Percentiles rank a stretch among this genome's conserved stretches.
These are phyloP conservation scores for Leishmania amazonensis DNA, from an alignment of 208 protist genomes.

Conservation along the genomic window DNA sequence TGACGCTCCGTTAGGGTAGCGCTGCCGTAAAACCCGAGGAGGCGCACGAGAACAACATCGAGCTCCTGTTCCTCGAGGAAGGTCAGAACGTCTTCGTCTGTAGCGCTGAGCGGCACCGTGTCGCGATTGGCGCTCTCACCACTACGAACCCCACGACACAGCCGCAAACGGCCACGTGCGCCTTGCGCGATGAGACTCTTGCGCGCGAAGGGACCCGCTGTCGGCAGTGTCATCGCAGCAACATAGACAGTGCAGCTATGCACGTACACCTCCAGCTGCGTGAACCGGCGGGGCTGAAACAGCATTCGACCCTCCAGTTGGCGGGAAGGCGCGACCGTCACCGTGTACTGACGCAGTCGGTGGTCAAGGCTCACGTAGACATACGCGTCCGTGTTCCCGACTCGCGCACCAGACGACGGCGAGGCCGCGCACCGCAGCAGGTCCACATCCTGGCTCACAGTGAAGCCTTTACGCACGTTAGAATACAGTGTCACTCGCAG, in stretches of 20 bases:
- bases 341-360: constrained; percentile 19
- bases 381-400: constrained; percentile 30
- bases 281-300: constrained; percentile 30
- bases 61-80: constrained; percentile 40
- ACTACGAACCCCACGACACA: not conserved
- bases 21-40: constrained; percentile 43
- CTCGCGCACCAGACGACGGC: constrained; percentile 16
- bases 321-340: constrained; percentile 31
- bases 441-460: constrained; percentile 20
- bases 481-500: constrained; percentile 28
- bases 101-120: constrained; percentile 17
- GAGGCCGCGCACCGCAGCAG: constrained; percentile 23
- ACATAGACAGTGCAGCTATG: constrained; percentile 29
- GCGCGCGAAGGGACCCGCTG: constrained; percentile 5
- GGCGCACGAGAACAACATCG: constrained; percentile 58
- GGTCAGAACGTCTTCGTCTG: constrained; percentile 19
- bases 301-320: constrained; percentile 34
- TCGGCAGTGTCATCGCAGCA: constrained; percentile 22
- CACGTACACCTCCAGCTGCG: constrained; percentile 34
- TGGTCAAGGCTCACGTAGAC: constrained; percentile 29
- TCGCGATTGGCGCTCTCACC: not conserved
- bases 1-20: constrained; percentile 55
- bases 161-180: constrained; percentile 22
- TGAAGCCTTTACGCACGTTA: constrained; percentile 18
- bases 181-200: constrained; percentile 20